Evolutionary conservation across 179 eudicot genomes (phyloP), one percentile per base, ranked within the genome.

Genomic region (Silene noctiflora): DNA sequence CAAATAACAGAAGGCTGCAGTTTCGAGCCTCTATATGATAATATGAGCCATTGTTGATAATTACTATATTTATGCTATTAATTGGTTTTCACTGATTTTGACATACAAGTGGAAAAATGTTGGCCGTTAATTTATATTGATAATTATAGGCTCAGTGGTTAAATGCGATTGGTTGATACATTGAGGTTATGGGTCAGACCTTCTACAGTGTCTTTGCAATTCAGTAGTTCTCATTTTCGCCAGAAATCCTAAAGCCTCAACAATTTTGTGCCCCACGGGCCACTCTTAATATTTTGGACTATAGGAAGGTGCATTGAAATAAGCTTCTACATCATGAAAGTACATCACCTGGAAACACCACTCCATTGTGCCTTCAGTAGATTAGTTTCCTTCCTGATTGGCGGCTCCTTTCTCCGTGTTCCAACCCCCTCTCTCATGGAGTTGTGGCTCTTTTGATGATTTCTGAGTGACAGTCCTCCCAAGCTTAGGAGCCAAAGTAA

Each of bases 251-350:
- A 51, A 3, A 13, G 4, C 9, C n/a, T 51, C 58, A 51, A 51
- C 58, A 51, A 14, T 51, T 51, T 4, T 51, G 58, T 51, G 58
- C 58, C 58, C 58, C 58, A 48, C 16, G 17, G 16, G 13, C 55
- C 55, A 51, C 58, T 51, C 58, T 51, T 12, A 14, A 51, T 51
- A 19, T 51, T 13, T 16, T 51, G 17, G 58, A 51, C 17, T 51
- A 16, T 46, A 22, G 73, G 73, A 21, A 69, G 44, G n/a, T 12
- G 58, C 33, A 48, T 46, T 56, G 46, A 69, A 68, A 44, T 21
- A 19, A 42, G 56, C 56, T 12, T 68, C 46, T 69, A 46, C 73
- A 46, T 69, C 73, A 21, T 69, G 17, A 69, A 16, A 46, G 10
- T 17, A 24, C 20, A 2, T 27, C 17, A 27, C 59, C 58, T 69